Base-by-base conservation (phyloP, 1,139 yeast genomes). In the Hemisphaericaspora xylanilytica region DNA sequence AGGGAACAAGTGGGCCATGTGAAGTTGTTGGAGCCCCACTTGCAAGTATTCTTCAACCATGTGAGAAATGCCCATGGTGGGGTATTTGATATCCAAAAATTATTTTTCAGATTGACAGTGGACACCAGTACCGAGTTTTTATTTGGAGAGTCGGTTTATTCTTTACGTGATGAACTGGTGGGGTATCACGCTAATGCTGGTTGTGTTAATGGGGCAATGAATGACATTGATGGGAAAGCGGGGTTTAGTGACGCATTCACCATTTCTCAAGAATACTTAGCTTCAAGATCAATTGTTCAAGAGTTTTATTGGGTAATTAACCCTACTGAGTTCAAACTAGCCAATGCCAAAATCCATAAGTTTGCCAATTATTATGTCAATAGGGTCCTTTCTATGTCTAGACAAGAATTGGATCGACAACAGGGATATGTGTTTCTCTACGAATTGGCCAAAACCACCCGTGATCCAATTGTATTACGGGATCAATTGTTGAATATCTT, bases 61-160 rank as follows among this genome's bases (percentile, higher is more conserved):
- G 48, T 74, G 36, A 45, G 49, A 24, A 44, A 48, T 15, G 36
- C 47, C 32, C 41, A 52, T 2, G 65, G 63, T 8, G 38, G 46
- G 18, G 42, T 49, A 5, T 51, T 70, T 43, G 66, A 70, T 44
- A 44, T 70, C 22, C 74, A 69, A 45, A 66, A 64, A 32, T 55
- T 64, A 33, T 65, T 69, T 43, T 68, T 59, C 57, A 58, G 58
- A 43, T 59, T 78, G 39, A 78, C 84, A 10, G 64, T 78, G 44
- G 84, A 78, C 52, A 70, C 80, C 18, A 75, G 82, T 7, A 73
- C 81, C 17, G 82, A 78, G 54, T 76, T 77, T 49, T 62, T 78
- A 48, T 77, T 78, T 58, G 84, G 84, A 8, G 77, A 71, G 48
- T 67, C 78, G 9, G 74, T 72, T 11, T 62, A 64, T 39, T 62